A percentile compares a stretch with the other conserved stretches of the same genome.
Evolutionary conservation across 495 filamentous ascomycete species (phyloP).

Genomic region (Penicillium lividum): DNA sequence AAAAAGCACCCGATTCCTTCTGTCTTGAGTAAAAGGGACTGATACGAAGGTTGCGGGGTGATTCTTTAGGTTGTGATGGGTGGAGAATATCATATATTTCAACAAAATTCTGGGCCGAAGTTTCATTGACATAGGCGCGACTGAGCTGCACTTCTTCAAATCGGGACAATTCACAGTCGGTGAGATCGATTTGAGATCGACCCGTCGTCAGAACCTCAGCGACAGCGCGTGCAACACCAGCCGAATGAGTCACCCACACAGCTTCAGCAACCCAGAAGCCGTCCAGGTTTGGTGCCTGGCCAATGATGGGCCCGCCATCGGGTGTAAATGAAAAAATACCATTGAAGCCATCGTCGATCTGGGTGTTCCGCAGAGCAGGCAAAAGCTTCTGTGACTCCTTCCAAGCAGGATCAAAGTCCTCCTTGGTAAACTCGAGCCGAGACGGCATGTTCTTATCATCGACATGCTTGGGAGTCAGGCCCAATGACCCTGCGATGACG

Average conservation of each 20-base stretch:
- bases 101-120: slow-evolving; percentile 51
- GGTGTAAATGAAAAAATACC: slow-evolving; percentile 57
- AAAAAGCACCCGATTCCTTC: slow-evolving; percentile 48
- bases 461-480: slow-evolving; percentile 43
- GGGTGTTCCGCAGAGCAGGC: slow-evolving; percentile 38
- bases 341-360: slow-evolving; percentile 53
- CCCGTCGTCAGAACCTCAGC: slow-evolving; percentile 50
- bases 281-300: slow-evolving; percentile 47
- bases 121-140: slow-evolving; percentile 47
- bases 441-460: slow-evolving; percentile 55
- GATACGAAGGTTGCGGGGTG: slow-evolving; percentile 46
- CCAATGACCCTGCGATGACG: slow-evolving; percentile 42
- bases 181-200: slow-evolving; percentile 44
- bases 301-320: slow-evolving; percentile 51
- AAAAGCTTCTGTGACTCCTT: slow-evolving; percentile 43
- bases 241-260: slow-evolving; percentile 57
- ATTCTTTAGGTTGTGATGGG: slow-evolving; percentile 47
- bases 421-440: slow-evolving; percentile 46
- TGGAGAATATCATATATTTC: slow-evolving; percentile 57
- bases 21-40: slow-evolving; percentile 50
- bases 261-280: slow-evolving; percentile 56
- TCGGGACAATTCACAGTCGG: slow-evolving; percentile 51
- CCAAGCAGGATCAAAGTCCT: slow-evolving; percentile 54
- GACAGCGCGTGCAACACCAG: slow-evolving; percentile 52
- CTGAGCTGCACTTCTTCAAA: slow-evolving; percentile 52